These are phyloP conservation scores for Annulohypoxylon truncatum DNA, from an alignment of 2,329 filamentous ascomycete species.

Conservation along the genomic window DNA sequence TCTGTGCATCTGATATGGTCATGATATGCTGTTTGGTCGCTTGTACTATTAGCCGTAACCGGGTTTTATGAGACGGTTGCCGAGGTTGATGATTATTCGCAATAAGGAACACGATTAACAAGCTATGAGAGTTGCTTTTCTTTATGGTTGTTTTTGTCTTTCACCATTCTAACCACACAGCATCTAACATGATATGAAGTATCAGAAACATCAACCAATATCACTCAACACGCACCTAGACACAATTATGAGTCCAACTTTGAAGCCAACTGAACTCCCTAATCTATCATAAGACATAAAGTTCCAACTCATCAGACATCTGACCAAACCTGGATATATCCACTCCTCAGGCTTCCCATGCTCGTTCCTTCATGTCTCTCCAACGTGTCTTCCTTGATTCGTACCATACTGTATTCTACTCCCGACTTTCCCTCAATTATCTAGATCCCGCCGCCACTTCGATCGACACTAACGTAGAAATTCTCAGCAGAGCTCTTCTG, in stretches of 20 bases:
- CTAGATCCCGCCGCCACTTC: constrained; percentile 57
- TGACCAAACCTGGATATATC: background rate
- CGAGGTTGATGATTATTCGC: constrained; percentile 13
- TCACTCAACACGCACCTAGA: background rate
- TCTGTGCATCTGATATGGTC: constrained; percentile 6
- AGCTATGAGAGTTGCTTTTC: background rate
- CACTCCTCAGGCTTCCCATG: background rate
- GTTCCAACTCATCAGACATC: background rate
- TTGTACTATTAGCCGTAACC: constrained; percentile 27
- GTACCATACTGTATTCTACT: background rate
- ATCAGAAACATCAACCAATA: constrained; percentile 1
- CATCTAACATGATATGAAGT: background rate
- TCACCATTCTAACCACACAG: background rate
- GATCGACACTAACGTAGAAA: constrained; percentile 63
- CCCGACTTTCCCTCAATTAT: background rate
- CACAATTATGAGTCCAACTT: background rate
- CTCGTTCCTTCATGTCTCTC: background rate
- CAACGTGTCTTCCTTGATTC: background rate
- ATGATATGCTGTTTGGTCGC: constrained; percentile 6
- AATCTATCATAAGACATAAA: constrained; percentile 1
- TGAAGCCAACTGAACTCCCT: background rate
- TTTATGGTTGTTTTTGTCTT: constrained; percentile 1
- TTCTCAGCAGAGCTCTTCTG: constrained; percentile 54
- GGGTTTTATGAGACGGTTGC: constrained; percentile 19
- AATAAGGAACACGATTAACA: background rate